Evolutionary conservation across 2,329 filamentous ascomycete species (phyloP), one percentile per base, ranked within the genome.

Genomic region (Alternaria incomplexa): DNA sequence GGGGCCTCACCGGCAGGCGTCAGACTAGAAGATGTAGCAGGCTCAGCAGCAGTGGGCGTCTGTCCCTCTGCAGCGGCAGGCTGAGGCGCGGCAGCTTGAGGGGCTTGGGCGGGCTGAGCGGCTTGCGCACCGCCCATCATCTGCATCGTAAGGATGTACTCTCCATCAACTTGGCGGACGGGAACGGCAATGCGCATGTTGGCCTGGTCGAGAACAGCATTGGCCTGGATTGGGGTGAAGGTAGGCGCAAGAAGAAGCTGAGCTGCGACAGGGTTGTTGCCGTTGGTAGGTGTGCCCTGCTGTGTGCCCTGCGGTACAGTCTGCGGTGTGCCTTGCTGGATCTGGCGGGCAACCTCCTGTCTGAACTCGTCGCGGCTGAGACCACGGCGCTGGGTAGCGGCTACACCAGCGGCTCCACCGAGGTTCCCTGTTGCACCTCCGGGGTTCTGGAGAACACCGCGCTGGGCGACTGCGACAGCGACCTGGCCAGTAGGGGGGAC

Each of bases 181-280:
- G 77, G 77, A 43, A 80, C 67, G 20, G 77, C 77, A 47, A 79
- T 74, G 30, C 77, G 76, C 72, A 76, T 75, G 63, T 80, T 80
- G 30, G 73, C 58, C 48, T 73, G 73, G 47, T 80, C 77, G 36
- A 80, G 71, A 26, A 79, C 72, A 8, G 77, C 72, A 25, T 77
- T 65, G 20, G 75, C 75, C 44, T 76, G 71, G 36, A 80, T 64
- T 12, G 77, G 76, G 6, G 77, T 78, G 64, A 80, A 80, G 17
- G 77, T 80, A 6, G 77, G 77, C 2, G 69, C 66, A 26, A 80
- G 75, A 6, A 80, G 73, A 43, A 80, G 76, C 63, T 73, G 65
- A 17, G 66, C 61, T 9, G 77, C 77, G 28, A 74, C 77, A 28
- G 77, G 77, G 65, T 79, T 78, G 65, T 76, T 75, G 53, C 58